A percentile compares a stretch with the other conserved stretches of the same genome.
phyloP scores from a whole-genome alignment of 768 basidiomycete genomes.

The Boletus subcaerulescens region DNA sequence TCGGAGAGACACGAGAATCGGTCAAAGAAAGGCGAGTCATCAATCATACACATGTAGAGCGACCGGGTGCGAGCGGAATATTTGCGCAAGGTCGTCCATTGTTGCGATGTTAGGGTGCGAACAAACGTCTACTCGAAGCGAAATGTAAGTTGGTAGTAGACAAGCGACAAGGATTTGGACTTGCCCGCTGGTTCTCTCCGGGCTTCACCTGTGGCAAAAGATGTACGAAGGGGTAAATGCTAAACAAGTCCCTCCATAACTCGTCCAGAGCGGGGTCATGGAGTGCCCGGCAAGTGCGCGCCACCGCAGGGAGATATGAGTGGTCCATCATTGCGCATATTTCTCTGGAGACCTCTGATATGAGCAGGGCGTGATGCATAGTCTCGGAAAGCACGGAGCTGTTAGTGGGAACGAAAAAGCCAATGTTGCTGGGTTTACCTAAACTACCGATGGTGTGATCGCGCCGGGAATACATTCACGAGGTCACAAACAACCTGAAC shows the following conservation, averaged over 20 bases:
- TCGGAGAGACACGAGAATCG: slow-evolving; percentile 10
- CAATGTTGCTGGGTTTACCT: no score
- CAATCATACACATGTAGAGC: slow-evolving; percentile 19
- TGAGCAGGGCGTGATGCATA: slow-evolving; percentile 25
- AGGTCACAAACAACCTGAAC: no score
- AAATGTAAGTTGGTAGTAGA: not conserved
- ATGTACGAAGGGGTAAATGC: slow-evolving; percentile 17
- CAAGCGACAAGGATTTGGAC: not conserved
- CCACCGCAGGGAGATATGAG: slow-evolving; percentile 19
- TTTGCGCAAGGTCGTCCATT: slow-evolving; percentile 20
- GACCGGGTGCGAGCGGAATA: slow-evolving; percentile 22
- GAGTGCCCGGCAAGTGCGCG: slow-evolving; percentile 24
- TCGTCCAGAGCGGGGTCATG: slow-evolving; percentile 24
- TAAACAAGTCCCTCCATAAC: slow-evolving; percentile 24
- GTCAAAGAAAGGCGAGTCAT: slow-evolving; percentile 10
- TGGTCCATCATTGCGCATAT: slow-evolving; percentile 13
- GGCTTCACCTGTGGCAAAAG: slow-evolving; percentile 6
- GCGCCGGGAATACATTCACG: no score
- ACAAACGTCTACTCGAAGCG: not conserved
- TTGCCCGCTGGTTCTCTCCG: slow-evolving; percentile 10
- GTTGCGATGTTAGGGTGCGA: not conserved
- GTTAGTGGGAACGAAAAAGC: no score
- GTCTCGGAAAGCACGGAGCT: no score
- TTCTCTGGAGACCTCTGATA: slow-evolving; percentile 20
- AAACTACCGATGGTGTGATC: no score